Percentiles rank a stretch among this genome's conserved stretches.
These are phyloP conservation scores for Sporothrix pallida DNA, from an alignment of 2,329 filamentous ascomycete genomes.

Conservation along the genomic window DNA sequence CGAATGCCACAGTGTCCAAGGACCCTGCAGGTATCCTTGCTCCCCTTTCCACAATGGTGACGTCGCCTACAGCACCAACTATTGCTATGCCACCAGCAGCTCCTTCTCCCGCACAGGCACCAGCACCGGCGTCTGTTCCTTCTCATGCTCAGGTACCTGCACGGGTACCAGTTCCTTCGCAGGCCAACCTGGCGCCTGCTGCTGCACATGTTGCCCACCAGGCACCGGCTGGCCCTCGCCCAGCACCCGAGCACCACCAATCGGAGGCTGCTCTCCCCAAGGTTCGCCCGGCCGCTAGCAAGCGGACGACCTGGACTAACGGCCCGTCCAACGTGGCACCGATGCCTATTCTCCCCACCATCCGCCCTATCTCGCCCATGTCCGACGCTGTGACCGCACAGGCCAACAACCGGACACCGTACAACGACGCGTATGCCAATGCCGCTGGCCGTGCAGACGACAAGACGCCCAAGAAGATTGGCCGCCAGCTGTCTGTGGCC, in stretches of 20 bases:
- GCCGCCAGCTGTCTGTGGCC: conserved; percentile 88
- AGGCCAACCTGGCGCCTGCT: background rate
- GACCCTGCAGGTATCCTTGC: conserved; percentile 24
- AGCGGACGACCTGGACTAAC: conserved; percentile 93
- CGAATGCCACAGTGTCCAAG: conserved; percentile 15
- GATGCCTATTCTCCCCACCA: conserved; percentile 94
- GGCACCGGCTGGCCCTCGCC: conserved; percentile 39
- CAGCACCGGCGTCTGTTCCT: conserved; percentile 27
- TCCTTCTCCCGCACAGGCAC: conserved; percentile 9
- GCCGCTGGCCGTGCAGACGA: conserved; percentile 58
- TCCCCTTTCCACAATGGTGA: conserved; percentile 18
- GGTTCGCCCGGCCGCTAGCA: conserved; percentile 64
- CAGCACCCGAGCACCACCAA: conserved; percentile 35
- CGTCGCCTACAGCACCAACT: background rate
- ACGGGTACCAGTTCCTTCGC: conserved; percentile 27
- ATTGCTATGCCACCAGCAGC: conserved; percentile 11
- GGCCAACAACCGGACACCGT: conserved; percentile 69
- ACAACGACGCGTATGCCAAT: conserved; percentile 56
- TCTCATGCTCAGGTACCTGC: conserved; percentile 28
- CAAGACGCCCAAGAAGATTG: conserved; percentile 85
- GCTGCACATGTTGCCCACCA: background rate
- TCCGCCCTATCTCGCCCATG: conserved; percentile 93
- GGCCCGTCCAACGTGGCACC: conserved; percentile 80
- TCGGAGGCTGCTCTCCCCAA: conserved; percentile 52
- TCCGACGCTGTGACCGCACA: conserved; percentile 91